phyloP scores from a whole-genome alignment of 2,329 filamentous ascomycete species.

The Sclerotinia minor region DNA sequence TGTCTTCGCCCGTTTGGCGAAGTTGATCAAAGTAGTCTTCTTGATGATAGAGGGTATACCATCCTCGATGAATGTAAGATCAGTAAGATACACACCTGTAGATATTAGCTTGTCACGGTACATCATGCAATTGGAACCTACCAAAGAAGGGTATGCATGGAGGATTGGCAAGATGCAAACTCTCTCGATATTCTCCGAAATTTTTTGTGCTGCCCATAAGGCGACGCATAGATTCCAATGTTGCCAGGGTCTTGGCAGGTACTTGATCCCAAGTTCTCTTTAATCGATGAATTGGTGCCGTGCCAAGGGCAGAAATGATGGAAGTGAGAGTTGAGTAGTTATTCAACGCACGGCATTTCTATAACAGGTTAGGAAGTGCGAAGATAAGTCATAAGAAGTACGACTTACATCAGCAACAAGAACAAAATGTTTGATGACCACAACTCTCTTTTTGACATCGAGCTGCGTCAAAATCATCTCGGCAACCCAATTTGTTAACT shows the following conservation, averaged over 20 bases:
- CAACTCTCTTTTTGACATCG: slow-evolving; percentile 92
- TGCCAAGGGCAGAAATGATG: slow-evolving; percentile 93
- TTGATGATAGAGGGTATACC: slow-evolving; percentile 96
- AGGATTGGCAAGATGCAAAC: slow-evolving; percentile 87
- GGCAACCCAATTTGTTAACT: slow-evolving; percentile 98
- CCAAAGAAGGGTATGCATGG: slow-evolving; percentile 98
- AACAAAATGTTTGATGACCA: slow-evolving; percentile 98
- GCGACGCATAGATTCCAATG: slow-evolving; percentile 86
- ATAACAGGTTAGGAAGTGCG: slow-evolving; percentile 34
- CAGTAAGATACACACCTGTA: slow-evolving; percentile 89
- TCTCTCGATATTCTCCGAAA: slow-evolving; percentile 94
- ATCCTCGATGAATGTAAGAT: slow-evolving; percentile 97
- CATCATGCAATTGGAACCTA: slow-evolving; percentile 47
- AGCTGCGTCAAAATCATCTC: slow-evolving; percentile 97
- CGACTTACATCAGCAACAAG: slow-evolving; percentile 87
- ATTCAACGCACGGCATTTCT: slow-evolving; percentile 93
- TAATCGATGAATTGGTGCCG: slow-evolving; percentile 90
- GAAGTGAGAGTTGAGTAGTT: slow-evolving; percentile 98
- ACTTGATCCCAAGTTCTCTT: slow-evolving; percentile 94
- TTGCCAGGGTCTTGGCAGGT: slow-evolving; percentile 75
- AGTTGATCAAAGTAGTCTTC: slow-evolving; percentile 96
- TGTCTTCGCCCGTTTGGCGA: slow-evolving; percentile 96
- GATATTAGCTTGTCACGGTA: slow-evolving; percentile 25
- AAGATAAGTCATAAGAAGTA: slow-evolving; percentile 22
- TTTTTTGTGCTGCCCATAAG: slow-evolving; percentile 98